Conservation (phyloP, 2,329 filamentous ascomycete genomes). For the Myriangium duriaei region DNA sequence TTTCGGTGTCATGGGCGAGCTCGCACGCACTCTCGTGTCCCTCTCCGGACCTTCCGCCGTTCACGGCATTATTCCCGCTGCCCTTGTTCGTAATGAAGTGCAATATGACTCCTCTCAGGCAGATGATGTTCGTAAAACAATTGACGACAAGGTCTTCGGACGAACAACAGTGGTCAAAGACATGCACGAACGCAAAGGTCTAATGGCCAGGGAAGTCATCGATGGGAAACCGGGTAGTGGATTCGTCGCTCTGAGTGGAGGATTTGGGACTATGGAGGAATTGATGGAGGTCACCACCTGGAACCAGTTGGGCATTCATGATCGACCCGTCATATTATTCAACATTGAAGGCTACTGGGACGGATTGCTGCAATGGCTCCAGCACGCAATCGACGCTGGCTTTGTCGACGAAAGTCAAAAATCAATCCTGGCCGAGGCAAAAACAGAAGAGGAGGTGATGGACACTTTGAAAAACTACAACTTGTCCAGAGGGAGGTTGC, state of each 20-base stretch:
- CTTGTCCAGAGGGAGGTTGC: neutral
- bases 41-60: neutral
- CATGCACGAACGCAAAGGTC: neutral
- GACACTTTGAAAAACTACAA: neutral
- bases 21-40: neutral
- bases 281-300: constrained; percentile 1
- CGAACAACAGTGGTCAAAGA: neutral
- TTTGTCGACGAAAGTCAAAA: neutral
- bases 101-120: too few species aligned
- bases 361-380: neutral
- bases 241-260: neutral
- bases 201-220: neutral
- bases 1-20: neutral
- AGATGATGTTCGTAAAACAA: too few species aligned
- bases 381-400: neutral
- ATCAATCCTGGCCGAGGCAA: neutral
- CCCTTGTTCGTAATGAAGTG: neutral
- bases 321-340: neutral
- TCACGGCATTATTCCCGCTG: neutral
- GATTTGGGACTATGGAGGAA: constrained; percentile 2
- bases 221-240: too few species aligned
- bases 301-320: constrained; percentile 1
- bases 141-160: neutral
- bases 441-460: neutral
- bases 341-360: neutral